These are phyloP conservation scores for Dipteronia sinensis DNA, from an alignment of 345 rosid genomes.

Conservation along the genomic window DNA sequence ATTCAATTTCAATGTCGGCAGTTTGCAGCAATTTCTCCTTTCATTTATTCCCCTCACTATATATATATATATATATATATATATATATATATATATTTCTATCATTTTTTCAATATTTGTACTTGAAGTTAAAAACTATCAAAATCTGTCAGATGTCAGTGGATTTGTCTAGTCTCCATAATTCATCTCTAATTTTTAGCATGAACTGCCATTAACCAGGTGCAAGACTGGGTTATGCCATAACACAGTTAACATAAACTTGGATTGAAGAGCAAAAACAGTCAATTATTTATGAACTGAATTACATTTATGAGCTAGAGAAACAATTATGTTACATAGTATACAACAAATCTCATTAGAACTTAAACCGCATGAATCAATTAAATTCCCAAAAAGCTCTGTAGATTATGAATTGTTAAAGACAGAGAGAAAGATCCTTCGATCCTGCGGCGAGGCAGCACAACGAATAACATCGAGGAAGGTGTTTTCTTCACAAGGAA, in stretches of 20 bases:
- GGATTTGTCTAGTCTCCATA: not conserved
- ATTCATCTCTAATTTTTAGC: not conserved
- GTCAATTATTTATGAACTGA: not conserved
- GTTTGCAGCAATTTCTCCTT: not conserved
- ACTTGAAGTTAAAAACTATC: not conserved
- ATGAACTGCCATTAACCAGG: not conserved
- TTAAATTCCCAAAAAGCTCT: slow-evolving; percentile 23
- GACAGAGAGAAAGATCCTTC: slow-evolving; percentile 36
- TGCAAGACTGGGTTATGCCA: not conserved
- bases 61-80: too few species aligned
- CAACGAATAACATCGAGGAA: slow-evolving; percentile 76
- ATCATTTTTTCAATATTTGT: not conserved
- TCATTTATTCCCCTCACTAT: not conserved
- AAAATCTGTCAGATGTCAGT: slow-evolving; percentile 8
- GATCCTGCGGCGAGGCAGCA: slow-evolving; percentile 46
- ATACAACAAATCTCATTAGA: slow-evolving; percentile 24
- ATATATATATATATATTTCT: too few species aligned
- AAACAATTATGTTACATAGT: slow-evolving; percentile 31
- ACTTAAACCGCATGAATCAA: slow-evolving; percentile 32
- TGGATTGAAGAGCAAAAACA: not conserved
- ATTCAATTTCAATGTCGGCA: not conserved
- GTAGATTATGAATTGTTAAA: slow-evolving; percentile 22
- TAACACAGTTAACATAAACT: not conserved
- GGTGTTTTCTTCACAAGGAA: slow-evolving; percentile 73
- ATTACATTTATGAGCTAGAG: slow-evolving; percentile 25